Conservation (phyloP, 1,284 basidiomycete species). For the Fomitopsis pinicola region DNA sequence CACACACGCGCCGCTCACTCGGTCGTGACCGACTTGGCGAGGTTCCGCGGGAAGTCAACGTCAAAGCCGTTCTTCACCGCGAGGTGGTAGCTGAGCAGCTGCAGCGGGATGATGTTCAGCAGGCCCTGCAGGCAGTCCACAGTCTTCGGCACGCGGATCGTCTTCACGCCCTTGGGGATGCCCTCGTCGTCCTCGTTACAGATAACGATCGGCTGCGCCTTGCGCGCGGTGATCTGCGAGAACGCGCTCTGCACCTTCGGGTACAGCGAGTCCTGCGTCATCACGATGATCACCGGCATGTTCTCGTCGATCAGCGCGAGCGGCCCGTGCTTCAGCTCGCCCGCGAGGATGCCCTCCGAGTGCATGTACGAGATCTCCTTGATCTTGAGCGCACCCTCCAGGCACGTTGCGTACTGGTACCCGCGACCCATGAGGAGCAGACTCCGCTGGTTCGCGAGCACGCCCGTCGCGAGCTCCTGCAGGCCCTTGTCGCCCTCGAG, state of each 20-base stretch:
- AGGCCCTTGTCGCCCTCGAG: constrained; percentile 79
- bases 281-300: constrained; percentile 97
- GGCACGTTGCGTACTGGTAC: constrained; percentile 96
- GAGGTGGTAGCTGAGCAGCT: constrained; percentile 95
- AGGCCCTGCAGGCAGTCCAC: constrained; percentile 96
- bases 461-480: constrained; percentile 80
- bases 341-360: constrained; percentile 92
- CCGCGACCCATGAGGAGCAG: constrained; percentile 97
- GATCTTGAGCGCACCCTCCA: constrained; percentile 99
- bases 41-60: constrained; percentile 97
- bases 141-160: constrained; percentile 90
- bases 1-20: constrained; percentile 48
- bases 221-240: constrained; percentile 94
- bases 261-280: constrained; percentile 98
- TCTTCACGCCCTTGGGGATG: constrained; percentile 74
- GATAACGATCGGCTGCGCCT: constrained; percentile 93
- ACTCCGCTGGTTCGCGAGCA: constrained; percentile 79
- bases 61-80: constrained; percentile 95
- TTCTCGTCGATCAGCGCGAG: constrained; percentile 97
- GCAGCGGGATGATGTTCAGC: constrained; percentile 95
- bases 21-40: constrained; percentile 84
- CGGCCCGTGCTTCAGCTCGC: constrained; percentile 98
- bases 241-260: constrained; percentile 98
- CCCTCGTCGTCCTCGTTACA: constrained; percentile 93
- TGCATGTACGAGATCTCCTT: constrained; percentile 98